Evolutionary conservation across 345 rosid genomes (phyloP), one percentile per base, ranked within the genome.

Genomic region (Citrus maxima): DNA sequence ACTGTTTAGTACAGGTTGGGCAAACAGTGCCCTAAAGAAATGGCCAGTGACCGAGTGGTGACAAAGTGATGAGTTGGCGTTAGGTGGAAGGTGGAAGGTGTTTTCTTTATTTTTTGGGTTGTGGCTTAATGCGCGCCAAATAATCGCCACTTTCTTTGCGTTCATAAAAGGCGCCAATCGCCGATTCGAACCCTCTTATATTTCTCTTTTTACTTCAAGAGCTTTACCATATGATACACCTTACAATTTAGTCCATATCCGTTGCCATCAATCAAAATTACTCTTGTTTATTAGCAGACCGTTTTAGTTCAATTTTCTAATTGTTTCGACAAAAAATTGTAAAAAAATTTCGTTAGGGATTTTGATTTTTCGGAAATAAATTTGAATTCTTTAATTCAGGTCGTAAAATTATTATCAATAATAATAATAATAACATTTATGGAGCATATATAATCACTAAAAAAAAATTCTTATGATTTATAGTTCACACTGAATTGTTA

Each of bases 91-190:
- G 64, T 72, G 1, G 6, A 42, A 0, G 56, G 21, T 21, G 13
- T 34, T 3, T 64, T 30, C 70, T 78, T 82, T 16, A 34, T 40
- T 10, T 40, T 40, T 10, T 10, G 12, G 49, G 2, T 40, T 40
- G 13, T 46, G 16, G 51, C 16, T 46, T 64, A 40, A 42, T 74
- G 80, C 78, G 77, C 85, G 84, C 81, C 84, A 77, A 86, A 75
- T 42, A 64, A 80, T 84, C 85, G 84, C 68, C 81, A 54, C 60
- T 75, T 82, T 42, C 55, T 81, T 16, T 32, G 42, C 30, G 67
- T 54, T 35, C 46, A n/a, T 7, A 67, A 77, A 83, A 34, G 88
- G 85, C 78, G 85, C 78, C 80, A 73, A 34, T 79, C 76, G 81
- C 82, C 82, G 81, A 81, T 77, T 83, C 82, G 72, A 81, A 86